Percentiles rank a stretch among this genome's conserved stretches.
phyloP scores from a whole-genome alignment of 2,329 filamentous ascomycete genomes.

The Fusarium fracticaudum region DNA sequence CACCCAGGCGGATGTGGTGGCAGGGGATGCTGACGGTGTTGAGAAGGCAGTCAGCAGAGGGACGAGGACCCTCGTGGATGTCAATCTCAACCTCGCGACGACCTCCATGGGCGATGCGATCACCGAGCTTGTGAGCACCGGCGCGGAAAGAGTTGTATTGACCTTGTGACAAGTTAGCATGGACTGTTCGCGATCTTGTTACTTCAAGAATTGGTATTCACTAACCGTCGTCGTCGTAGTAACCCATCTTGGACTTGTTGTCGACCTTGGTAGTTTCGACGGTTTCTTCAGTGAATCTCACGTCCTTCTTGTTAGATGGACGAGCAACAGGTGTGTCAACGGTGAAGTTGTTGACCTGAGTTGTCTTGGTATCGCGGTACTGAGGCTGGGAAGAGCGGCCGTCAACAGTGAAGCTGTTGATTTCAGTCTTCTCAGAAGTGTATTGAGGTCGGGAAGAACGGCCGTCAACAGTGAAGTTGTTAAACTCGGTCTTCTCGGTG shows the following conservation, averaged over 20 bases:
- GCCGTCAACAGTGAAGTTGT: slow-evolving; percentile 29
- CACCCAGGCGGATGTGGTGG: slow-evolving; percentile 99
- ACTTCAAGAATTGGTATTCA: background rate
- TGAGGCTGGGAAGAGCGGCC: slow-evolving; percentile 33
- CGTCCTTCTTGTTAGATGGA: slow-evolving; percentile 64
- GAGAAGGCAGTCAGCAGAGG: slow-evolving; percentile 53
- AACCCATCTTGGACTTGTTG: slow-evolving; percentile 68
- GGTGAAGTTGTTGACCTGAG: slow-evolving; percentile 40
- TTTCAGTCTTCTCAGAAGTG: slow-evolving; percentile 37
- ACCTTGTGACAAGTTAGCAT: slow-evolving; percentile 53
- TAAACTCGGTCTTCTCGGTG: slow-evolving; percentile 31
- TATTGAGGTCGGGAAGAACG: slow-evolving; percentile 33
- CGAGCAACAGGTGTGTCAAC: slow-evolving; percentile 51
- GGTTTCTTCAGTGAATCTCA: slow-evolving; percentile 72
- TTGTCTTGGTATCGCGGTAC: slow-evolving; percentile 33
- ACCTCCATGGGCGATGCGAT: slow-evolving; percentile 56
- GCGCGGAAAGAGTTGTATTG: slow-evolving; percentile 68
- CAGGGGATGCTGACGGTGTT: slow-evolving; percentile 98
- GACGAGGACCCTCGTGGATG: slow-evolving; percentile 40
- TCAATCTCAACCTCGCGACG: slow-evolving; percentile 62
- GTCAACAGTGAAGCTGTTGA: slow-evolving; percentile 30
- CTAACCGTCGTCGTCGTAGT: slow-evolving; percentile 72
- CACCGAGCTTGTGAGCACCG: slow-evolving; percentile 65
- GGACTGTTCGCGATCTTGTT: slow-evolving; percentile 2
- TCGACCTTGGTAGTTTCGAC: slow-evolving; percentile 63